These are phyloP conservation scores for Kodamaea leandrae DNA, from an alignment of 805 yeast species.

Conservation along the genomic window DNA sequence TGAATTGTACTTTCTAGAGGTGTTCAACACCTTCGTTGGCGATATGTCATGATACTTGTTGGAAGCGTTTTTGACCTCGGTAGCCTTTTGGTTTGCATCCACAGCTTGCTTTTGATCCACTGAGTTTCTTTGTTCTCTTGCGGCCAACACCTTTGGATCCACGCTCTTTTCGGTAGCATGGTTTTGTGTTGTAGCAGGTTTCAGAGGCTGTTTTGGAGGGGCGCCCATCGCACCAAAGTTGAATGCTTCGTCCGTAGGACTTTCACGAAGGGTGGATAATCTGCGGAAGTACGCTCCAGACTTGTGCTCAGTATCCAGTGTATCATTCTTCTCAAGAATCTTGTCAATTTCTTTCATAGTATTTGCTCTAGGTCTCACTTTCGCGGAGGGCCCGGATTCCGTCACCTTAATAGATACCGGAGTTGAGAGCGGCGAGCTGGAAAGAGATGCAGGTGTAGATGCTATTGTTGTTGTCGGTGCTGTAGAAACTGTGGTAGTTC, in stretches of 20 bases:
- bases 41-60: conserved; percentile 9
- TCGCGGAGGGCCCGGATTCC: not conserved
- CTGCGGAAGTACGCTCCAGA: conserved; percentile 65
- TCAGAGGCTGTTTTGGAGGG: no score
- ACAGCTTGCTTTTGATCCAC: no score
- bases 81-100: not conserved
- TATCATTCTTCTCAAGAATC: conserved; percentile 36
- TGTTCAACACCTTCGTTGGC: conserved; percentile 12
- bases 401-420: not conserved
- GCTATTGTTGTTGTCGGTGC: conserved; percentile 5
- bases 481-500: conserved; percentile 16
- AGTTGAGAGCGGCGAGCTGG: not conserved
- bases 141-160: no score
- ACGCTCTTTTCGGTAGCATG: no score
- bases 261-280: conserved; percentile 61
- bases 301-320: conserved; percentile 45
- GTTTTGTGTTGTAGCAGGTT: no score
- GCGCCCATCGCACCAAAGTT: not conserved
- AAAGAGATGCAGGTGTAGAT: not conserved
- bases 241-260: conserved; percentile 29
- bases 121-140: no score
- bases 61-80: conserved; percentile 1
- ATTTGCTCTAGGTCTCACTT: conserved; percentile 33
- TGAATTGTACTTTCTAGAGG: conserved; percentile 10
- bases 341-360: conserved; percentile 35